Evolutionary conservation across 2,329 filamentous ascomycete species (phyloP).

Genomic region (Eutypella sp.): DNA sequence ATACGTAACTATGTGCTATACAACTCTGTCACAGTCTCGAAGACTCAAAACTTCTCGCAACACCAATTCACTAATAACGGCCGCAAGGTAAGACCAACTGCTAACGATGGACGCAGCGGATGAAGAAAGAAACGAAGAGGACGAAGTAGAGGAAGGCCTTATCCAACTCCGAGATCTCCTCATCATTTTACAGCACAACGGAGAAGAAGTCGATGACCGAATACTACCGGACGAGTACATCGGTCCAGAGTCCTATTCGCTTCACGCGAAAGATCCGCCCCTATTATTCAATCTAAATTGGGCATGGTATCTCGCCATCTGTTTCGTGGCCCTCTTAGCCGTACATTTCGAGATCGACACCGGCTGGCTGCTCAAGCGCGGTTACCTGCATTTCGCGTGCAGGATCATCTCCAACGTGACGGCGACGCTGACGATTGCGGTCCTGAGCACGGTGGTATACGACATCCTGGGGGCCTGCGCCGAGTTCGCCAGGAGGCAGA

Average conservation of each 20-base stretch:
- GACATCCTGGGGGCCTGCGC: slow-evolving; percentile 12
- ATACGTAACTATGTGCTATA: background rate
- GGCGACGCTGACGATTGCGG: slow-evolving; percentile 11
- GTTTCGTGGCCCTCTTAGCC: slow-evolving; percentile 8
- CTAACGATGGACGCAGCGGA: too few species aligned
- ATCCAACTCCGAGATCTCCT: too few species aligned
- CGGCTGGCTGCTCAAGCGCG: slow-evolving; percentile 5
- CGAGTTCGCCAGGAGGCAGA: background rate
- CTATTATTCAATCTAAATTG: slow-evolving; percentile 15
- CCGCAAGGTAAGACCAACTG: too few species aligned
- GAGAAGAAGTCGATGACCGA: too few species aligned
- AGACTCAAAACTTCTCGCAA: background rate
- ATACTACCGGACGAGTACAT: too few species aligned
- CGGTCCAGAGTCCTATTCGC: slow-evolving; percentile 1
- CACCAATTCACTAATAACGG: too few species aligned
- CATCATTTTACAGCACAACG: background rate
- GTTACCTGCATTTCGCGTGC: slow-evolving; percentile 6
- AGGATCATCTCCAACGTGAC: slow-evolving; percentile 11
- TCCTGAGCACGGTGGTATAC: slow-evolving; percentile 17
- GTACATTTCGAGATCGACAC: slow-evolving; percentile 11
- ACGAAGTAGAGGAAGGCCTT: too few species aligned
- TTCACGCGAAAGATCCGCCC: slow-evolving; percentile 6
- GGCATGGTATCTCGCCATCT: slow-evolving; percentile 10
- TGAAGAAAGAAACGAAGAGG: too few species aligned
- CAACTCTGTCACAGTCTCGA: background rate